These are phyloP conservation scores for Tolypocladium ovalisporum DNA, from an alignment of 2,329 filamentous ascomycete species.

Conservation along the genomic window DNA sequence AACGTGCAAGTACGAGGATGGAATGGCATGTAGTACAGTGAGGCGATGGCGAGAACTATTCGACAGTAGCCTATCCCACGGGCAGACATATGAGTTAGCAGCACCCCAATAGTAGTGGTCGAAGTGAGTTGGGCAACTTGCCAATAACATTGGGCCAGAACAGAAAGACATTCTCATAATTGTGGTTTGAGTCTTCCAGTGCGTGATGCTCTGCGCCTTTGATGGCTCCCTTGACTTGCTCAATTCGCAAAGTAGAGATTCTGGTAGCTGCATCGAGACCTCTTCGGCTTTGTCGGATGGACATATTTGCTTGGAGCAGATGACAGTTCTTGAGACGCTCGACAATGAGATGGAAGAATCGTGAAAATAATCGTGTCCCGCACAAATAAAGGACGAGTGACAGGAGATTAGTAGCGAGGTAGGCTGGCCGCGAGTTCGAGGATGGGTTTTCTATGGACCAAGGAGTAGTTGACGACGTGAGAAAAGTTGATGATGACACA, in stretches of 20 bases:
- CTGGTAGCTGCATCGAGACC: slow-evolving; percentile 20
- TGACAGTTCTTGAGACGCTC: not conserved
- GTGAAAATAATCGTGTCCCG: not conserved
- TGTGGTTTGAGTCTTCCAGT: slow-evolving; percentile 21
- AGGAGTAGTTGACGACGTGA: no score
- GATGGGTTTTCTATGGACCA: no score
- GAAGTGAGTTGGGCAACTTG: slow-evolving; percentile 26
- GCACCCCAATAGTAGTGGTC: not conserved
- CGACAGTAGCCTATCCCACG: slow-evolving; percentile 55
- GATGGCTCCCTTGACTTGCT: slow-evolving; percentile 27
- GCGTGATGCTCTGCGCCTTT: slow-evolving; percentile 29
- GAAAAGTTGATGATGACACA: no score
- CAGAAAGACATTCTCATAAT: slow-evolving; percentile 65
- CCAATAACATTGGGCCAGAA: slow-evolving; percentile 77
- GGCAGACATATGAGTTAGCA: slow-evolving; percentile 6
- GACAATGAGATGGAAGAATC: not conserved
- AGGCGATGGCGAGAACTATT: slow-evolving; percentile 74
- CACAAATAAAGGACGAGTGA: not conserved
- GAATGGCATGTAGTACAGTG: slow-evolving; percentile 97
- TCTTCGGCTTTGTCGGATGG: slow-evolving; percentile 25
- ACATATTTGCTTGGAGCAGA: slow-evolving; percentile 16
- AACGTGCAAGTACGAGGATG: slow-evolving; percentile 92
- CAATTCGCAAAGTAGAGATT: not conserved
- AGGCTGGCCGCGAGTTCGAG: no score
- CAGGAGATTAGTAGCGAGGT: no score